A percentile compares a stretch with the other conserved stretches of the same genome.
These are phyloP conservation scores for Globisporangium uncinulatum DNA, from an alignment of 352 stramenopile genomes.

Conservation along the genomic window DNA sequence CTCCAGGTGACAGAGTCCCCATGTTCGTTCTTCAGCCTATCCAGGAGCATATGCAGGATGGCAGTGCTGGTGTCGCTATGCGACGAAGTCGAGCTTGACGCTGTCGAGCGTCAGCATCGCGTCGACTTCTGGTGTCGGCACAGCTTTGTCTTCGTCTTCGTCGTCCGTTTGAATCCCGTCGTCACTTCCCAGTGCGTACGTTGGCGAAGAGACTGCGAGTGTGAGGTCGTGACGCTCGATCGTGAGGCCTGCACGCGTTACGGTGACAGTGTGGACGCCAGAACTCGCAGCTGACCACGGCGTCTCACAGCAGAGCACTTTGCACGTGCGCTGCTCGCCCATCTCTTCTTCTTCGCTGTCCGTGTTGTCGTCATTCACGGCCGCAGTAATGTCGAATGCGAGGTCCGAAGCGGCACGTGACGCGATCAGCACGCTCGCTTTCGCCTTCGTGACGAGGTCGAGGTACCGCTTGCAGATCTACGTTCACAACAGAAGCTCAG, in stretches of 20 bases:
- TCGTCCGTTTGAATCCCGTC: background rate
- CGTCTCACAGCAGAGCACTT: constrained; percentile 44
- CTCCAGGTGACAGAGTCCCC: too few relatives aligned
- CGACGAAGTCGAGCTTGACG: constrained; percentile 24
- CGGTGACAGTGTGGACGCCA: constrained; percentile 33
- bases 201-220: background rate
- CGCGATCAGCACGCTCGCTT: constrained; percentile 31
- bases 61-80: background rate
- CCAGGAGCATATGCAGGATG: background rate
- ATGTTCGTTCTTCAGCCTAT: background rate
- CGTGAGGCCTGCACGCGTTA: constrained; percentile 37
- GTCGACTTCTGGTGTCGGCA: constrained; percentile 19
- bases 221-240: constrained; percentile 23
- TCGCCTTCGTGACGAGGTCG: constrained; percentile 28
- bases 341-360: constrained; percentile 23
- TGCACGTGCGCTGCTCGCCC: constrained; percentile 38
- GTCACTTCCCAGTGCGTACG: too few relatives aligned
- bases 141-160: constrained; percentile 4
- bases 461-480: constrained; percentile 32
- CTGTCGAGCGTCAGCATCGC: constrained; percentile 26
- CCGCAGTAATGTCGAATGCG: constrained; percentile 32
- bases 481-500: background rate
- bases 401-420: constrained; percentile 20
- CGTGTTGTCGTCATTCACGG: constrained; percentile 15
- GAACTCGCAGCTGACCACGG: constrained; percentile 17